A percentile compares a stretch with the other conserved stretches of the same genome.
Evolutionary conservation across 176 grass and related monocot genomes (phyloP).

Genomic region (Carex pumila): DNA sequence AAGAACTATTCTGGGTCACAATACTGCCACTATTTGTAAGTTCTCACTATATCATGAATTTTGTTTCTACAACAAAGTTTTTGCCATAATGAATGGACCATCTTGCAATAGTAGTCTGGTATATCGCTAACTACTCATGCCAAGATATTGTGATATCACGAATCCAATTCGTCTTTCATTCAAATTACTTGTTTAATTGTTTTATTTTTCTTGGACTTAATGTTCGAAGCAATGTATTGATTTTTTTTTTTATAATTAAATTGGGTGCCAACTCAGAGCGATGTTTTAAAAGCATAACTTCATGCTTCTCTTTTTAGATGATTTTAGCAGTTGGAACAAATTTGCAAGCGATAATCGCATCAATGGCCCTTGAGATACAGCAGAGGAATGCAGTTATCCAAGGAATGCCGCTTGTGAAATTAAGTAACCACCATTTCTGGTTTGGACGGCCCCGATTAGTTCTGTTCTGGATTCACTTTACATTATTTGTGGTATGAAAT

Average conservation of each 20-base stretch:
- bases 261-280: background rate
- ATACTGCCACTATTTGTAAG: conserved; percentile 64
- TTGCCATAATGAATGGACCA: background rate
- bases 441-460: conserved; percentile 65
- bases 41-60: background rate
- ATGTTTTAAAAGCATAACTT: background rate
- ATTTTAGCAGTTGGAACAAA: conserved; percentile 65
- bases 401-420: conserved; percentile 64
- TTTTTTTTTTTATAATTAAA: background rate
- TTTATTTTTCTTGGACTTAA: background rate
- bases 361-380: conserved; percentile 79
- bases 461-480: conserved; percentile 77
- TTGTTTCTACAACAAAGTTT: background rate
- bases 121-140: background rate
- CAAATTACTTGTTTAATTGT: background rate
- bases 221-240: background rate
- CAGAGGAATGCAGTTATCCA: conserved; percentile 48
- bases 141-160: background rate
- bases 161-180: background rate
- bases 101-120: background rate
- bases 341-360: conserved; percentile 81
- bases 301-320: conserved; percentile 33
- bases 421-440: conserved; percentile 80
- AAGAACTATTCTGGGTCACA: conserved; percentile 77
- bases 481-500: conserved; percentile 54